Evolutionary conservation across 306 rosid species (phyloP), one percentile per base, ranked within the genome.

Genomic region (Rosa persica): DNA sequence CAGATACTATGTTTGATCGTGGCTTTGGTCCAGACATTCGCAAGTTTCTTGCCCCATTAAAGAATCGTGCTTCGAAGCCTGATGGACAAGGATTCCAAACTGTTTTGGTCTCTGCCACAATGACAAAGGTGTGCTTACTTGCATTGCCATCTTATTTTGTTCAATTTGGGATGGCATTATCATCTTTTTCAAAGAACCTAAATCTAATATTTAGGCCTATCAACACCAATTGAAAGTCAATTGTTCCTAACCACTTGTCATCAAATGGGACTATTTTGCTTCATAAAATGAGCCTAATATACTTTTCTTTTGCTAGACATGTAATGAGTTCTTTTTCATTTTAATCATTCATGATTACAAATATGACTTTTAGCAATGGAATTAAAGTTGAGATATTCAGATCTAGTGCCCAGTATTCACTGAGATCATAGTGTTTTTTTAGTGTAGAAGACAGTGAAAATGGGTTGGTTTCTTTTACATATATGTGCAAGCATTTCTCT

Each of bases 21-120:
- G 99, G 98, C 48, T 93, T 95, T 91, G 98, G 98, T 77, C 99
- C 99, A 49, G 99, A 95, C 77, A 95, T 95, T 67, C 92, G 87
- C 79, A 93, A 95, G 86, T 93, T 95, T 81, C 79, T 95, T 42
- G 90, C 69, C 71, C 98, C 99, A 42, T 77, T 93, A 83, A 93
- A 88, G 47, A 75, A 81, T 64, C 99, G 98, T 40, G 84, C 90
- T 39, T 82, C 91, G 12, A 91, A 88, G 77, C 81, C 91, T 55
- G 90, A 86, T 75, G 90, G 89, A 52, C 87, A 81, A 77, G 90
- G 90, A 81, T 95, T 93, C 78, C 99, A 95, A 87, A 93, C 98
- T 77, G 73, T 95, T 81, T 85, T 95, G 89, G 98, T 95, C 70
- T 83, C 98, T 70, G 98, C 99, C 74, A 95, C 99, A 76, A 93